Percentiles rank a stretch among this genome's conserved stretches.
Evolutionary conservation across 2,329 filamentous ascomycete genomes (phyloP).

Genomic region (Beauveria pseudobassiana): DNA sequence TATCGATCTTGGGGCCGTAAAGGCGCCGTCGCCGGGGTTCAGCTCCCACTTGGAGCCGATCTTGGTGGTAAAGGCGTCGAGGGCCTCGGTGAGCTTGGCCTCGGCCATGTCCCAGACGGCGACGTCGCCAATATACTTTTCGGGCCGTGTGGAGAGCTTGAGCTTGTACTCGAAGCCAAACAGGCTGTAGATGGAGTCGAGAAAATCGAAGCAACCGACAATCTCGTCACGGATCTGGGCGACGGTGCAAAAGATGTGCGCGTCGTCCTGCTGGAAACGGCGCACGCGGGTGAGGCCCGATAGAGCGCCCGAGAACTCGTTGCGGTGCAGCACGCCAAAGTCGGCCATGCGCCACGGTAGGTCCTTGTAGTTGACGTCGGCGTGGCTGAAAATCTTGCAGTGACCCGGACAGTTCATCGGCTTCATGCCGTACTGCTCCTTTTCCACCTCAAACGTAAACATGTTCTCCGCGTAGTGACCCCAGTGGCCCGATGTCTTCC

Average conservation of each 20-base stretch:
- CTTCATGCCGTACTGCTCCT: slow-evolving; percentile 67
- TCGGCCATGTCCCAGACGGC: slow-evolving; percentile 89
- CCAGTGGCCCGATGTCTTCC: slow-evolving; percentile 96
- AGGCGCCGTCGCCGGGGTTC: slow-evolving; percentile 92
- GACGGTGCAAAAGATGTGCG: slow-evolving; percentile 78
- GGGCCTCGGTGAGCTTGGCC: slow-evolving; percentile 65
- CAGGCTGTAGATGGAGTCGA: slow-evolving; percentile 65
- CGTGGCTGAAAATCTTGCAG: slow-evolving; percentile 77
- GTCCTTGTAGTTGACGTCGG: slow-evolving; percentile 75
- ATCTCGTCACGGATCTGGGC: slow-evolving; percentile 46
- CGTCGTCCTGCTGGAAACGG: slow-evolving; percentile 93
- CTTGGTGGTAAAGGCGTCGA: slow-evolving; percentile 64
- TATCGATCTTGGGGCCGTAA: slow-evolving; percentile 98
- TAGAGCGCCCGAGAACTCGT: slow-evolving; percentile 88
- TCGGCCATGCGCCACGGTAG: slow-evolving; percentile 89
- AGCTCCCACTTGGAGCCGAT: slow-evolving; percentile 71
- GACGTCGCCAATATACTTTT: slow-evolving; percentile 81
- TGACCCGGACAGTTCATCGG: slow-evolving; percentile 99
- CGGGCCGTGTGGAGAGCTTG: slow-evolving; percentile 83
- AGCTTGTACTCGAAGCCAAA: slow-evolving; percentile 69
- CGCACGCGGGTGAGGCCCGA: slow-evolving; percentile 87
- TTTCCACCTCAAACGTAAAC: slow-evolving; percentile 69
- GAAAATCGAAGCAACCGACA: slow-evolving; percentile 77
- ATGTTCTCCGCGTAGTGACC: slow-evolving; percentile 82
- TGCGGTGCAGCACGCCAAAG: slow-evolving; percentile 90